Conservation (phyloP, 2,329 filamentous ascomycete species). For the Aspergillus udagawae region DNA sequence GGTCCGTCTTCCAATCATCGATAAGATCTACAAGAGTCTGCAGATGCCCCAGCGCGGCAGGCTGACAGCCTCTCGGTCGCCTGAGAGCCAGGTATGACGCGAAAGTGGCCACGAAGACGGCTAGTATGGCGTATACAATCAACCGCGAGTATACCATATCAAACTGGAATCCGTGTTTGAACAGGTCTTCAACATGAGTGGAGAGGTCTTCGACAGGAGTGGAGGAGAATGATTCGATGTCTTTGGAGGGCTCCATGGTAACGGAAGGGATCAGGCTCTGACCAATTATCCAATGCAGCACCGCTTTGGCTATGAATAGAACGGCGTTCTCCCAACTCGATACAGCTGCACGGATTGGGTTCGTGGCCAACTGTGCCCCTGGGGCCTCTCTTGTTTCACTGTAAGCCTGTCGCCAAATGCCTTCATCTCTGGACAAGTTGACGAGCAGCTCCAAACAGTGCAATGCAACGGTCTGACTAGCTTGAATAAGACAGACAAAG, state of each 20-base stretch:
- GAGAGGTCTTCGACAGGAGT: too few relatives aligned
- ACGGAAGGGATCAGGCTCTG: conserved; percentile 5
- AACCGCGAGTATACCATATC: conserved; percentile 5
- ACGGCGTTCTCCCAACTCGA: conserved; percentile 7
- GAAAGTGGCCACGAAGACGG: neutral
- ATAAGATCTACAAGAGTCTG: too few relatives aligned
- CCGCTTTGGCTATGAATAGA: conserved; percentile 9
- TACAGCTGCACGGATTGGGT: conserved; percentile 4
- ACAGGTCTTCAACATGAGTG: too few relatives aligned
- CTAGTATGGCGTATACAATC: neutral
- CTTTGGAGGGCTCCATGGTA: neutral
- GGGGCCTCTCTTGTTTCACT: neutral
- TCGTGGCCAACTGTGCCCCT: neutral
- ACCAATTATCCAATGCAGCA: conserved; percentile 16
- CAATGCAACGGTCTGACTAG: conserved; percentile 9
- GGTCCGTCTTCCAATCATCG: too few relatives aligned
- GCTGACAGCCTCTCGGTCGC: too few relatives aligned
- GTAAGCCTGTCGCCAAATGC: neutral
- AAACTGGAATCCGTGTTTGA: conserved; percentile 1
- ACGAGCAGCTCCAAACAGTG: conserved; percentile 16
- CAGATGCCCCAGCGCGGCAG: too few relatives aligned
- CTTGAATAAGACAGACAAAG: too few relatives aligned
- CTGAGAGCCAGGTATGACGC: neutral
- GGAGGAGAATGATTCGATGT: too few relatives aligned
- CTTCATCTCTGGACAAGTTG: conserved; percentile 13